Percentiles rank a stretch among this genome's conserved stretches.
These are phyloP conservation scores for Coemansia erecta DNA, from an alignment of 192 early-diverging fungal genomes.

Conservation along the genomic window DNA sequence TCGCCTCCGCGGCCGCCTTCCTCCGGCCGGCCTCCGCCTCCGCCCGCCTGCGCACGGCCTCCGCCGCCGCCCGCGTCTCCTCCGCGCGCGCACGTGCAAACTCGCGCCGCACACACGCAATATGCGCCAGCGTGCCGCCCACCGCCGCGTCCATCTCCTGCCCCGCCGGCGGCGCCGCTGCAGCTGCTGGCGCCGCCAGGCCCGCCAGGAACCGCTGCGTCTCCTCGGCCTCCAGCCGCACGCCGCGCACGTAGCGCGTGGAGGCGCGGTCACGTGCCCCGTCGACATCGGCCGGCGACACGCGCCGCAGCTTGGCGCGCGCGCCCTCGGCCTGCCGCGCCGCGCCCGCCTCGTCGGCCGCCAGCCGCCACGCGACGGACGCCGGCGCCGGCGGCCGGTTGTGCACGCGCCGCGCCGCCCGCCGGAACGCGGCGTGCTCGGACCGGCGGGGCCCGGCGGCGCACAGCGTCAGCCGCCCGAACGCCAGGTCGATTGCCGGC, in stretches of 20 bases:
- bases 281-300: constrained; percentile 7
- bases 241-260: constrained; percentile 16
- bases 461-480: too few species aligned
- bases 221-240: constrained; percentile 35
- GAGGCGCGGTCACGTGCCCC: constrained; percentile 22
- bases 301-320: constrained; percentile 1
- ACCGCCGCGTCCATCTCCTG: constrained; percentile 10
- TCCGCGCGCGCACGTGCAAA: constrained; percentile 12
- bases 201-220: constrained; percentile 19
- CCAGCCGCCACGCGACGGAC: neutral
- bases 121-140: constrained; percentile 14
- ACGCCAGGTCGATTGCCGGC: too few species aligned
- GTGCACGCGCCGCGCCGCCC: too few species aligned
- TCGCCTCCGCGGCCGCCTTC: constrained; percentile 5
- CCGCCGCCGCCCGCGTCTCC: constrained; percentile 1
- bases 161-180: neutral
- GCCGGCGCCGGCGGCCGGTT: neutral
- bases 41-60: neutral
- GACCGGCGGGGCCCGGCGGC: too few species aligned
- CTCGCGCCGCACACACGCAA: constrained; percentile 33
- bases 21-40: neutral
- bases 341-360: neutral
- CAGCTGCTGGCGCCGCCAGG: constrained; percentile 1
- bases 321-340: constrained; percentile 4
- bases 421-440: too few species aligned